Conservation (phyloP, 805 yeast species). For the Monosporozyma servazzii region DNA sequence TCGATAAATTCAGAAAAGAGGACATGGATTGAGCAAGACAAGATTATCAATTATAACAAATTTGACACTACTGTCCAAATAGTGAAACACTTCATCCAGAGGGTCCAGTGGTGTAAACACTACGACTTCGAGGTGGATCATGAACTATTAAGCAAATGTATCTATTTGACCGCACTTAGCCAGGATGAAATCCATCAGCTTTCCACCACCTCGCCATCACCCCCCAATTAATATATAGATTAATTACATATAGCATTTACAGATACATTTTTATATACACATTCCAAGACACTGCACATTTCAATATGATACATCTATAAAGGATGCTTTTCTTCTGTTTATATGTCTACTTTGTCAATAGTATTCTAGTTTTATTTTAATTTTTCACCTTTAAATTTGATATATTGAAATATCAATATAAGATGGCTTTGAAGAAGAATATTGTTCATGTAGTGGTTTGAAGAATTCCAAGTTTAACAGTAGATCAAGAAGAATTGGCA, state of each 20-base stretch:
- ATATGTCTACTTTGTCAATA: background rate
- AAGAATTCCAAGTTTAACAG: background rate
- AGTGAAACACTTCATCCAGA: constrained; percentile 65
- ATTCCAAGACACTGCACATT: background rate
- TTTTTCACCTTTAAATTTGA: background rate
- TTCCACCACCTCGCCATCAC: background rate
- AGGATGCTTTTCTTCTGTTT: background rate
- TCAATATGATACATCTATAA: background rate
- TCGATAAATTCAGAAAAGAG: constrained; percentile 49
- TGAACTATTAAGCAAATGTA: constrained; percentile 71
- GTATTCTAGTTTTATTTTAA: too few species aligned
- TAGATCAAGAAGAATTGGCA: background rate
- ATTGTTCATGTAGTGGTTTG: background rate
- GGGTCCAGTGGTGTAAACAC: constrained; percentile 76
- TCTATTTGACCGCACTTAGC: constrained; percentile 64
- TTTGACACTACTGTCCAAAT: constrained; percentile 68
- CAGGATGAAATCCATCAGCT: constrained; percentile 49
- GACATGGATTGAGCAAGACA: constrained; percentile 26
- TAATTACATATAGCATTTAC: background rate
- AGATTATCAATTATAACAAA: constrained; percentile 65
- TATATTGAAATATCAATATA: background rate
- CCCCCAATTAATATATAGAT: background rate
- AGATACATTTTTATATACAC: background rate
- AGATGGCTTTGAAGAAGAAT: background rate
- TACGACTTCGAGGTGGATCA: constrained; percentile 48